phyloP scores from a whole-genome alignment of 169 alveolate species.

The Cryptosporidium parvum region DNA sequence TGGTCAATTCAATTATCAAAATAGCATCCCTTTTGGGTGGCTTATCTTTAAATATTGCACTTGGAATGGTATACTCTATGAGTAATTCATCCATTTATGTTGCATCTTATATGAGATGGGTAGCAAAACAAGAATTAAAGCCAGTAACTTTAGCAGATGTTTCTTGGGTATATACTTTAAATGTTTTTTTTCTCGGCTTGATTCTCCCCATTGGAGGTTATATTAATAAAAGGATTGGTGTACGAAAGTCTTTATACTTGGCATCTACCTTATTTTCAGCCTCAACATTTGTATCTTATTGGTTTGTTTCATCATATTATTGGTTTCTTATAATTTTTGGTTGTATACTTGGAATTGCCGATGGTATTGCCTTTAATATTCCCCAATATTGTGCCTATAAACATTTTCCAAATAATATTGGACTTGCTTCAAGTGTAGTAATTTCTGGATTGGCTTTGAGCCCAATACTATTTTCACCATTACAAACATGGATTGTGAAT shows the following conservation, averaged over 20 bases:
- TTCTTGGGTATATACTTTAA: conserved; percentile 72
- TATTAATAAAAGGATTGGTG: conserved; percentile 26
- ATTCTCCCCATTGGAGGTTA: conserved; percentile 67
- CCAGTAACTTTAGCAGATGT: conserved; percentile 42
- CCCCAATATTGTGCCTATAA: conserved; percentile 69
- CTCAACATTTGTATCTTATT: conserved; percentile 43
- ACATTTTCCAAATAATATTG: conserved; percentile 44
- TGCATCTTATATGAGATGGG: conserved; percentile 60
- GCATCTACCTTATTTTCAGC: conserved; percentile 10
- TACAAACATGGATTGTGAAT: conserved; percentile 52
- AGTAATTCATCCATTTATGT: conserved; percentile 66
- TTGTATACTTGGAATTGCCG: conserved; percentile 57
- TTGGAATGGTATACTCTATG: conserved; percentile 72
- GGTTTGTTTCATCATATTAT: conserved; percentile 44
- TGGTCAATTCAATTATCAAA: neutral
- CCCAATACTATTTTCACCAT: conserved; percentile 64
- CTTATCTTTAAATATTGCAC: conserved; percentile 38
- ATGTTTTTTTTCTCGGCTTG: conserved; percentile 42
- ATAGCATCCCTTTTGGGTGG: conserved; percentile 54
- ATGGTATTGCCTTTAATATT: conserved; percentile 60
- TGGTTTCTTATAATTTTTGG: conserved; percentile 54
- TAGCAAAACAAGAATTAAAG: neutral
- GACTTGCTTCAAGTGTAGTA: conserved; percentile 55
- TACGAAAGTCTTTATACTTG: conserved; percentile 29
- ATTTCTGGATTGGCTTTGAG: conserved; percentile 64